Conservation (phyloP, 306 rosid genomes). For the Cucurbita argyrosperma region DNA sequence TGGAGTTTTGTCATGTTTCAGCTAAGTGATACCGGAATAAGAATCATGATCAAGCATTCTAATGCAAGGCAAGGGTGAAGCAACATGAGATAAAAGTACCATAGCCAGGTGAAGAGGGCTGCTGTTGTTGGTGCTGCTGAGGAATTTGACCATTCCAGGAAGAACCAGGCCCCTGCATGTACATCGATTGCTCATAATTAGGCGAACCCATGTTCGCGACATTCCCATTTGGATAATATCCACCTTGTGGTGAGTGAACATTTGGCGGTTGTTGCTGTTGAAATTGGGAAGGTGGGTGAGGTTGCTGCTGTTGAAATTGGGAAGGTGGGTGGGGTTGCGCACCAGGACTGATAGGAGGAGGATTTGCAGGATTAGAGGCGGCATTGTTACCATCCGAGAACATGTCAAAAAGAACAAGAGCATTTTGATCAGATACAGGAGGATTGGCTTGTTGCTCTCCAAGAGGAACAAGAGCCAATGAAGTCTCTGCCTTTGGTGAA, state of each 20-base stretch:
- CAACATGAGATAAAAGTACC: slow-evolving; percentile 29
- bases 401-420: slow-evolving; percentile 80
- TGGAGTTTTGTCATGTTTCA: background rate
- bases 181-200: slow-evolving; percentile 47
- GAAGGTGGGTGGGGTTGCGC: background rate
- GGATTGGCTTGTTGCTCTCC: slow-evolving; percentile 50
- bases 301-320: slow-evolving; percentile 23
- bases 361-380: slow-evolving; percentile 20
- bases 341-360: slow-evolving; percentile 15
- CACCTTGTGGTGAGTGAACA: slow-evolving; percentile 47
- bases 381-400: slow-evolving; percentile 39
- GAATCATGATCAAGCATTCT: background rate
- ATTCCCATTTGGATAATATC: slow-evolving; percentile 44
- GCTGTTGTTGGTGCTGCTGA: slow-evolving; percentile 22
- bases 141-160: slow-evolving; percentile 70
- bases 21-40: background rate
- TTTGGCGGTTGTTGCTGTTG: slow-evolving; percentile 16
- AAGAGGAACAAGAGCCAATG: slow-evolving; percentile 84
- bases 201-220: slow-evolving; percentile 44
- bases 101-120: slow-evolving; percentile 48
- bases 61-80: background rate
- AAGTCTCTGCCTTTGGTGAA: slow-evolving; percentile 65
- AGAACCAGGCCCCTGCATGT: slow-evolving; percentile 39
- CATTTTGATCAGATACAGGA: slow-evolving; percentile 55
- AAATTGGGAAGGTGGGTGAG: slow-evolving; percentile 10